Percentiles rank a stretch among this genome's conserved stretches.
Conservation (phyloP, 1,139 yeast genomes). For the Ogataea hybrid region DNA sequence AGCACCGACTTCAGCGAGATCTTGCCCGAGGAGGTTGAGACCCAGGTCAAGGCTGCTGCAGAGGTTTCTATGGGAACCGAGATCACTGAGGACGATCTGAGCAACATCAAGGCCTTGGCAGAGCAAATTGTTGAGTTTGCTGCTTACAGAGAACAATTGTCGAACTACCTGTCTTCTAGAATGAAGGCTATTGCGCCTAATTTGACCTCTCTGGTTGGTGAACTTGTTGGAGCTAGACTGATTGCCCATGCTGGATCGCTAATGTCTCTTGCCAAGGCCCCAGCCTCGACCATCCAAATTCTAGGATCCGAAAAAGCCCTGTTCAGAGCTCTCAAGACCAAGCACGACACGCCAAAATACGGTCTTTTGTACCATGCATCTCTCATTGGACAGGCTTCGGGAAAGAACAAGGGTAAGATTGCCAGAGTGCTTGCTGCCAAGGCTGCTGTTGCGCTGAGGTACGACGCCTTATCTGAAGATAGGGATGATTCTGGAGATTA, state of each 20-base stretch:
- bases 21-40: conserved; percentile 89
- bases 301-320: conserved; percentile 99
- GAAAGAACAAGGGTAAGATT: conserved; percentile 97
- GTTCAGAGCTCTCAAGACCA: conserved; percentile 97
- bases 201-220: conserved; percentile 93
- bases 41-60: conserved; percentile 85
- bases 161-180: conserved; percentile 84
- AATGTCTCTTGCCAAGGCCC: conserved; percentile 92
- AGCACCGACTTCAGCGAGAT: conserved; percentile 89
- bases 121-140: conserved; percentile 93
- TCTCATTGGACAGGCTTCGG: conserved; percentile 94
- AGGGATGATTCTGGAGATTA: conserved; percentile 93
- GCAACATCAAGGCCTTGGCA: conserved; percentile 85
- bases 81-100: conserved; percentile 83
- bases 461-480: conserved; percentile 96
- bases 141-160: conserved; percentile 90
- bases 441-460: conserved; percentile 95
- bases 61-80: conserved; percentile 99
- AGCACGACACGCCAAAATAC: conserved; percentile 98
- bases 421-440: conserved; percentile 99
- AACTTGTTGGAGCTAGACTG: conserved; percentile 96
- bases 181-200: conserved; percentile 99
- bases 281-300: conserved; percentile 98
- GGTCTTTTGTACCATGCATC: conserved; percentile 98
- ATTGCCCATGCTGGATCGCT: conserved; percentile 97